These are phyloP conservation scores for Mentha longifolia DNA, from an alignment of 257 asterid species.

Conservation along the genomic window DNA sequence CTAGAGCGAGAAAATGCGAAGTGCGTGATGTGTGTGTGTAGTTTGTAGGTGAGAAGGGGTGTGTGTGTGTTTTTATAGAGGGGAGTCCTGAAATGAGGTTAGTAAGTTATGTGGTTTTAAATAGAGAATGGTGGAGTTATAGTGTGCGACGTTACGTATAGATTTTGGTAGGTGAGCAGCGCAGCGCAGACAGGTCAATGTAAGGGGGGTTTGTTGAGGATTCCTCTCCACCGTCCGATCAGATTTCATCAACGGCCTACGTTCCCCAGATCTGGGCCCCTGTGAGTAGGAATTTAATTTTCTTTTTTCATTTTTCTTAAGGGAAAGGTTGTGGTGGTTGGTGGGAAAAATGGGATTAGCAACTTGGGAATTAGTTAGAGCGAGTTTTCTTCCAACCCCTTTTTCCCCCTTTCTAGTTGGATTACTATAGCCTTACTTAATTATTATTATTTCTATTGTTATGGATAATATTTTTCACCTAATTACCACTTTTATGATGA, in stretches of 20 bases:
- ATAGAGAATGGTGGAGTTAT: constrained; percentile 41
- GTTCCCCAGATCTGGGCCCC: constrained; percentile 1
- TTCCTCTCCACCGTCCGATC: constrained; percentile 41
- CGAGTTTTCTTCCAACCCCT: not conserved
- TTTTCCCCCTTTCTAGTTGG: not conserved
- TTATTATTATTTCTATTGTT: too few species aligned
- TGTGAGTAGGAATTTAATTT: not conserved
- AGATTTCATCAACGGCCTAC: constrained; percentile 35
- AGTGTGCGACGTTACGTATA: constrained; percentile 1
- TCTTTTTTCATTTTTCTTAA: not conserved
- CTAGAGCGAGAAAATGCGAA: too few species aligned
- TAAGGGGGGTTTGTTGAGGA: constrained; percentile 60
- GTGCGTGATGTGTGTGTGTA: too few species aligned
- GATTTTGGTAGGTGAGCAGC: constrained; percentile 66
- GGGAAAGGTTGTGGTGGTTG: constrained; percentile 39
- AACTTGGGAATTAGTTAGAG: constrained; percentile 4
- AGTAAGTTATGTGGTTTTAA: constrained; percentile 42
- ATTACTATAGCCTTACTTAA: too few species aligned
- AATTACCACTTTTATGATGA: too few species aligned
- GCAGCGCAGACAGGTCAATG: constrained; percentile 32
- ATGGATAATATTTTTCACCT: too few species aligned
- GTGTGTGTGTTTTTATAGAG: constrained; percentile 6
- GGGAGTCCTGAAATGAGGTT: constrained; percentile 34
- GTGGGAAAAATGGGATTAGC: constrained; percentile 34
- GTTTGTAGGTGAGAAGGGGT: not conserved